Base-by-base conservation (phyloP, 2,329 filamentous ascomycete species). In the Ophiocordyceps unilateralis region DNA sequence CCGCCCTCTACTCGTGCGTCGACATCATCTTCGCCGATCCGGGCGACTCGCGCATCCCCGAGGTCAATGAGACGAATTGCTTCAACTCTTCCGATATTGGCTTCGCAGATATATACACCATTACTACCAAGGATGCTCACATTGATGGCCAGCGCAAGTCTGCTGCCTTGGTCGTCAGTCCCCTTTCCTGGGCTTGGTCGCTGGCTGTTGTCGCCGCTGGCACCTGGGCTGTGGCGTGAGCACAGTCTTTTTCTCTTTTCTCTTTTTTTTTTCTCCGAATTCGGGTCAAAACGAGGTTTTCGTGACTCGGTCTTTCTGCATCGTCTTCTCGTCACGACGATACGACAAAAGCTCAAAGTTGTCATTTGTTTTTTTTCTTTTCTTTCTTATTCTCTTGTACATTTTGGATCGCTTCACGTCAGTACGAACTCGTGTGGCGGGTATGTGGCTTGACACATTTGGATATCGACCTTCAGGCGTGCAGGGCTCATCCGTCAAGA, bases 11-110 rank as follows among this genome's bases (percentile, higher is more conserved):
- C 57, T 87, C 83, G 86, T 96, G 91, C 58, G 88, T 93, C 51
- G 89, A 96, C 57, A 93, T 96, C 54, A 89, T 82, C 40, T 93
- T 96, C 53, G 84, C 81, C 40, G 83, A 87, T 1, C 83, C 83
- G 21, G 66, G 76, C 53, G 81, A 93, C 56, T 48, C 62, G 34
- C 65, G 63, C 39, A 77, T 93, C 41, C 67, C 67, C 44, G 68
- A 81, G 50, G 83, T 95, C 50, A 93, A 83, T 57, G 67, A 70
- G 46, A 71, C 76, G 14, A 95, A 94, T 64, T 96, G 89, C 70
- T 87, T 81, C 69, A 96, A 96, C 67, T 84, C 80, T 46, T 78
- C 74, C 39, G 68, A 84, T 44, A 77, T 94, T 51, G 73, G 74
- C 48, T 88, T 91, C 66, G 72, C 83, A 43, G 70, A 80, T 49